Base-by-base conservation (phyloP, 495 filamentous ascomycete genomes). In the Penicillium argentinense region DNA sequence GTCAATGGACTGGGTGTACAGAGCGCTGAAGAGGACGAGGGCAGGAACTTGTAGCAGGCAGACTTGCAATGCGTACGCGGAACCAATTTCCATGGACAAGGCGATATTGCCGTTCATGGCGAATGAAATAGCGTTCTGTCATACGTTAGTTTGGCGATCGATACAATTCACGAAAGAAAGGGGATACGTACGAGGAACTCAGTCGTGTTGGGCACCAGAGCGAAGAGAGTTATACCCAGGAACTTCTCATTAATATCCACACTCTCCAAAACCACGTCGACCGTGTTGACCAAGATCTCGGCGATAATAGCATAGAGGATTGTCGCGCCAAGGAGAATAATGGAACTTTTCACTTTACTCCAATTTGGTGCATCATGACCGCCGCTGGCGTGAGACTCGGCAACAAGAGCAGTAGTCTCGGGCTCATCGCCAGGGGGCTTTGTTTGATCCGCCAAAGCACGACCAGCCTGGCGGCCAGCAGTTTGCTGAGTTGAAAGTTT, bases 101-200 rank as follows among this genome's bases (percentile, higher is more conserved):
- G 93, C 93, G 60, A 99, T 97, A 67, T 99, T 99, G n/a, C 93
- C 93, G 57, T 99, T 97, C 95, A 99, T 99, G 32, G 93, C 93
- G 66, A 99, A 99, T 2, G 91, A 96, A 45, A 99, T 97, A 60
- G 95, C 93, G 63, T 99, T 99, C 88, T 93, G 58, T 36, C 39
- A 36, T 7, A 51, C 9, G 61, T 79, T 60, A 80, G 71, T 44
- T 28, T 28, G 23, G 8, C n/a, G 22, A 21, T 1, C 27, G 33
- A 23, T 18, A 34, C 41, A 21, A 14, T 18, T 12, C 49, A 18
- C 26, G 12, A 40, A 8, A 12, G 5, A 3, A 21, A 28, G 13
- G 2, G n/a, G 16, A 22, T 43, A 63, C 83, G 67, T 80, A 93
- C 89, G 73, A 99, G 62, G 59, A 99, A 99, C 65, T 99, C 93